A percentile compares a stretch with the other conserved stretches of the same genome.
Evolutionary conservation across 257 asterid species (phyloP).

Genomic region (Solanum dulcamara): DNA sequence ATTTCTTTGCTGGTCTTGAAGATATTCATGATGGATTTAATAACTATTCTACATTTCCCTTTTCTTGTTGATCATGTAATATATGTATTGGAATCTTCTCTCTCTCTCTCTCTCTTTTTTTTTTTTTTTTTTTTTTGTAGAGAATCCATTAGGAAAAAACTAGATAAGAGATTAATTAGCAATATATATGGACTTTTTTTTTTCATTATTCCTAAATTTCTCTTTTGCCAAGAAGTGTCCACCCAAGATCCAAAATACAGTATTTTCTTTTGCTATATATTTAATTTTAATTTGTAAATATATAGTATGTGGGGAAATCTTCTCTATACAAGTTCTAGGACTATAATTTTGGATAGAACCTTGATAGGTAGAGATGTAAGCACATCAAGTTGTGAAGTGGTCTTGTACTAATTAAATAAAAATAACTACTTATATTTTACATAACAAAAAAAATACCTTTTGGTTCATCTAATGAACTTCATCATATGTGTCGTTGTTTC

Average conservation of each 20-base stretch:
- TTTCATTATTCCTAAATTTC: neutral
- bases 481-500: neutral
- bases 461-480: neutral
- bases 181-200: neutral
- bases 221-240: neutral
- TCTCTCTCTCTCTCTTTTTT: neutral
- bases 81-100: neutral
- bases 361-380: neutral
- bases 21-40: constrained; percentile 1
- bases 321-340: neutral
- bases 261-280: too few species aligned
- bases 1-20: constrained; percentile 9
- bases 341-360: neutral
- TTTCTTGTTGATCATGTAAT: neutral
- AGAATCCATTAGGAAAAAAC: neutral
- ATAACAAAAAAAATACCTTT: too few species aligned
- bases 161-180: neutral
- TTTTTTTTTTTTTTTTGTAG: neutral
- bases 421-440: neutral
- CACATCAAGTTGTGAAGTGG: neutral
- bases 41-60: neutral
- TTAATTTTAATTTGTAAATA: too few species aligned
- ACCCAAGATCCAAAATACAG: too few species aligned
- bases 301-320: too few species aligned
- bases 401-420: neutral